A percentile compares a stretch with the other conserved stretches of the same genome.
Evolutionary conservation across 345 rosid genomes (phyloP).

Genomic region (Clarkia xantiana): DNA sequence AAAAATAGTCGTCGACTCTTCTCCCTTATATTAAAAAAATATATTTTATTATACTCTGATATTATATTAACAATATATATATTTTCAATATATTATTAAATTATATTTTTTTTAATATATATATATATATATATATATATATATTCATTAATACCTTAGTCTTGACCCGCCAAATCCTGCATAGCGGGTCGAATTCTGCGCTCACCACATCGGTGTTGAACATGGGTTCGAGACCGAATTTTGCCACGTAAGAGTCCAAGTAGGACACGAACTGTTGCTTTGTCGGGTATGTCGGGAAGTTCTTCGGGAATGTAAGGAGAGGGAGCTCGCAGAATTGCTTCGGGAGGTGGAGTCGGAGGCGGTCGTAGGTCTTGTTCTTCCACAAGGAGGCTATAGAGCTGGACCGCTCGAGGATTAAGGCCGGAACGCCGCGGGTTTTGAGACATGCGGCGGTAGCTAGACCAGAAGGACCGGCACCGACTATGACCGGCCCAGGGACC

Average conservation of each 20-base stretch:
- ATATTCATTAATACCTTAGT: too few relatives aligned
- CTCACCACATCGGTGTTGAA: slow-evolving; percentile 37
- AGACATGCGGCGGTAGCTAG: slow-evolving; percentile 66
- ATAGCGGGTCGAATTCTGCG: slow-evolving; percentile 35
- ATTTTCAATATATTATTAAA: too few relatives aligned
- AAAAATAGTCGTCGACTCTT: background rate
- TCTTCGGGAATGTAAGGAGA: slow-evolving; percentile 41
- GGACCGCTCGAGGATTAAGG: slow-evolving; percentile 57
- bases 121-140: too few relatives aligned
- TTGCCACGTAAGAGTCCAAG: slow-evolving; percentile 29
- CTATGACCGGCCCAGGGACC: slow-evolving; percentile 48
- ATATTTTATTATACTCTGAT: too few relatives aligned
- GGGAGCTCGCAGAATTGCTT: slow-evolving; percentile 75
- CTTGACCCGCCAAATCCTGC: slow-evolving; percentile 48
- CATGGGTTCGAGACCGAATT: slow-evolving; percentile 31
- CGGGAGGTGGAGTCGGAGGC: slow-evolving; percentile 84
- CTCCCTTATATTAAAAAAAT: too few relatives aligned
- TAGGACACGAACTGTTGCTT: slow-evolving; percentile 58
- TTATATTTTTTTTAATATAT: too few relatives aligned
- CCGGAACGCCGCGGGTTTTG: slow-evolving; percentile 31
- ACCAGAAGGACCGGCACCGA: slow-evolving; percentile 85
- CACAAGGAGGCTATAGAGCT: slow-evolving; percentile 64
- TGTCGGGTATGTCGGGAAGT: slow-evolving; percentile 64
- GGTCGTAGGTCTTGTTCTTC: slow-evolving; percentile 73
- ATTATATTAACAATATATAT: too few relatives aligned